Conservation (phyloP, 2,329 filamentous ascomycete genomes). For the Myriosclerotinia duriaeana region DNA sequence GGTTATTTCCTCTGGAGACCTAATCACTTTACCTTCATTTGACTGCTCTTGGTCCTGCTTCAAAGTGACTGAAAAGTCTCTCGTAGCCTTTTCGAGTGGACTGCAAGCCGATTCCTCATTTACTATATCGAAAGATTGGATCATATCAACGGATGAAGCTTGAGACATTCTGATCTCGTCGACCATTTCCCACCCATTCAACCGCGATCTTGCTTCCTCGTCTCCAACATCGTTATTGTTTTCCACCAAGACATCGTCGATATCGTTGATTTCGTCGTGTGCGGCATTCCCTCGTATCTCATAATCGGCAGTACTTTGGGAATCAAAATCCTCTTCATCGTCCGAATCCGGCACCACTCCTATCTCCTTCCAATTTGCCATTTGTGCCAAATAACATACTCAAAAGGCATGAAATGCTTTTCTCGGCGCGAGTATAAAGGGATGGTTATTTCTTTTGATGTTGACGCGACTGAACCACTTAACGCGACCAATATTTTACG, state of each 20-base stretch:
- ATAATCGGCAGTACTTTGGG: slow-evolving; percentile 26
- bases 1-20: neutral
- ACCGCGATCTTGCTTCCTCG: neutral
- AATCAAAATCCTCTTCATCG: slow-evolving; percentile 39
- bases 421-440: slow-evolving; percentile 4
- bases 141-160: slow-evolving; percentile 24
- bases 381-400: slow-evolving; percentile 34
- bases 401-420: slow-evolving; percentile 11
- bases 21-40: neutral
- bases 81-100: neutral
- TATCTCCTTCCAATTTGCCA: slow-evolving; percentile 42
- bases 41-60: neutral
- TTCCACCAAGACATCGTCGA: slow-evolving; percentile 1
- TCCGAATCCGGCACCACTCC: slow-evolving; percentile 43
- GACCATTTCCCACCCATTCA: neutral
- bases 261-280: slow-evolving; percentile 18
- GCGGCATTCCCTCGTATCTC: slow-evolving; percentile 14
- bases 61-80: neutral
- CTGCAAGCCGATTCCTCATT: neutral
- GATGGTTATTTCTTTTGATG: slow-evolving; percentile 17
- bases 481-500: slow-evolving; percentile 20
- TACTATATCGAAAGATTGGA: neutral
- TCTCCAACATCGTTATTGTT: neutral
- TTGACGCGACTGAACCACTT: slow-evolving; percentile 24
- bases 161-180: slow-evolving; percentile 10